Evolutionary conservation across 1,284 basidiomycete species (phyloP).

Genomic region (Tilletiaria anomala): DNA sequence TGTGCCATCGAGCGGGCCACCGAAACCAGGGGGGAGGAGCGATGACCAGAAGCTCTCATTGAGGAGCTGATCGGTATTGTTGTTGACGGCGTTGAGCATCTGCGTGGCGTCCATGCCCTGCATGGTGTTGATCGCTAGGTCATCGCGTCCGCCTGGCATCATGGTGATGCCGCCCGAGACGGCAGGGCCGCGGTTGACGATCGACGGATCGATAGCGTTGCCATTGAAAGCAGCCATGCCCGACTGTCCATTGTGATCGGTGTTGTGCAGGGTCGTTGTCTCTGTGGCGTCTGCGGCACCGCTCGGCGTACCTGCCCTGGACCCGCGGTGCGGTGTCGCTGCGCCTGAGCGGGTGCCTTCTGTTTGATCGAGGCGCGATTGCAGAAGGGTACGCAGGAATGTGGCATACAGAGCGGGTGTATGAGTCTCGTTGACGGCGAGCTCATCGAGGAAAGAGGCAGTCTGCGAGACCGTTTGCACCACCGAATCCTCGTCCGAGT

Average conservation of each 20-base stretch:
- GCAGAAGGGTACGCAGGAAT: slow-evolving; percentile 28
- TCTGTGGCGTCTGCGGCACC: slow-evolving; percentile 1
- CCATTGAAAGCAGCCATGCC: not conserved
- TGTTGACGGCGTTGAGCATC: slow-evolving; percentile 1
- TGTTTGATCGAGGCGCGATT: slow-evolving; percentile 14
- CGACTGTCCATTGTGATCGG: not conserved
- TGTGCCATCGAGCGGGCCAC: slow-evolving; percentile 1
- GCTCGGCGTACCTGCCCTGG: slow-evolving; percentile 11
- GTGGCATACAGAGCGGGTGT: slow-evolving; percentile 29
- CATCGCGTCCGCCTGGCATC: not conserved
- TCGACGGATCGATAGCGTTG: not conserved
- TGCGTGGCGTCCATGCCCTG: no score
- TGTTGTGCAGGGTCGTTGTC: not conserved
- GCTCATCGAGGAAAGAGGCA: slow-evolving; percentile 46
- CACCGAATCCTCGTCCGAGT: slow-evolving; percentile 52
- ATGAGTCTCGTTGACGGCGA: slow-evolving; percentile 32
- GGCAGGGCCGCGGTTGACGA: not conserved
- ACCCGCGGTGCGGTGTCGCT: slow-evolving; percentile 5
- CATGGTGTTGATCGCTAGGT: no score
- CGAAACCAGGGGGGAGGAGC: slow-evolving; percentile 24
- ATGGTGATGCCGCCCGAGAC: not conserved
- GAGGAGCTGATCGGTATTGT: slow-evolving; percentile 7
- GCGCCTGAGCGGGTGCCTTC: slow-evolving; percentile 13
- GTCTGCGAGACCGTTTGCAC: slow-evolving; percentile 62
- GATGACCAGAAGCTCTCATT: slow-evolving; percentile 26